phyloP scores from a whole-genome alignment of 441 rosid species.

The Gossypium davidsonii region DNA sequence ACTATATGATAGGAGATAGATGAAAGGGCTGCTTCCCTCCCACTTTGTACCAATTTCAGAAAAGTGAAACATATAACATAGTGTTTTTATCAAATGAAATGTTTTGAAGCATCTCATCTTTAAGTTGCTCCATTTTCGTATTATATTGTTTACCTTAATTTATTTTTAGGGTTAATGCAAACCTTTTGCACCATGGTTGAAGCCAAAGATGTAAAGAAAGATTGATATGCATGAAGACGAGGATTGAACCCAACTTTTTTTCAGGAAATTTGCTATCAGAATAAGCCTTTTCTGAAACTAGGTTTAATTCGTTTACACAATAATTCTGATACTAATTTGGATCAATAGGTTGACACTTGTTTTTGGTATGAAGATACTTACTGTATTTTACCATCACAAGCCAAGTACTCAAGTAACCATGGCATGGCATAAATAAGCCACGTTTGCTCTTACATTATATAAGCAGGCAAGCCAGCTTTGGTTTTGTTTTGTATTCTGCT shows the following conservation, averaged over 20 bases:
- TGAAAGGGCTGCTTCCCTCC: slow-evolving; percentile 23
- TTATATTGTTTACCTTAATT: neutral
- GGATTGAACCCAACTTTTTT: too few relatives aligned
- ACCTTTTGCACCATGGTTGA: too few relatives aligned
- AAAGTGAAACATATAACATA: slow-evolving; percentile 41
- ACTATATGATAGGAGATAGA: slow-evolving; percentile 13
- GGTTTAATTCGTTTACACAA: too few relatives aligned
- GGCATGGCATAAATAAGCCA: too few relatives aligned
- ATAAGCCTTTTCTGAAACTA: too few relatives aligned
- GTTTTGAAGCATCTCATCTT: neutral
- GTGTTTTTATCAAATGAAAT: slow-evolving; percentile 10
- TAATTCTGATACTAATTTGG: too few relatives aligned
- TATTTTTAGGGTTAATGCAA: neutral
- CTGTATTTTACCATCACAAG: neutral
- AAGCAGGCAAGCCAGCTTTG: neutral
- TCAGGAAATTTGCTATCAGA: too few relatives aligned
- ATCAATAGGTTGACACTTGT: neutral
- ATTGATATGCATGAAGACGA: neutral
- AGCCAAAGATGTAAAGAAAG: too few relatives aligned
- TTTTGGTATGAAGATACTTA: neutral
- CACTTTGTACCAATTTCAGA: slow-evolving; percentile 53
- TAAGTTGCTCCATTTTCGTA: slow-evolving; percentile 19
- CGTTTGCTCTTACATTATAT: too few relatives aligned
- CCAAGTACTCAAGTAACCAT: neutral
- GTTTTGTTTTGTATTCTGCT: neutral